Base-by-base conservation (phyloP, 495 filamentous ascomycete genomes). In the Penicillium salamii region DNA sequence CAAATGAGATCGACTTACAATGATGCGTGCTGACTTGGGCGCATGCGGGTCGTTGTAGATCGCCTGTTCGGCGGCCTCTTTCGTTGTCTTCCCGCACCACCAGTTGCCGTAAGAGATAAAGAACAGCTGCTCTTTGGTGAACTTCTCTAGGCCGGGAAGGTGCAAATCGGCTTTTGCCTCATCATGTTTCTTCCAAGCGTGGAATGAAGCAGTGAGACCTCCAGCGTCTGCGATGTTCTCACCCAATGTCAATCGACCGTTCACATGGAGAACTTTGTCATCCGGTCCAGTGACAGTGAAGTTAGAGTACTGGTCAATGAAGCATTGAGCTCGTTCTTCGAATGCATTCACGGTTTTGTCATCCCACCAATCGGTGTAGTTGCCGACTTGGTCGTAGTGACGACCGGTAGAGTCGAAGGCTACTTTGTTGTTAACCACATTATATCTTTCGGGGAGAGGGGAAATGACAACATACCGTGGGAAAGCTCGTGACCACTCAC, bases 161-260 rank as follows among this genome's bases (percentile, higher is more conserved):
- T 73, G 58, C 52, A 76, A 61, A 49, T 84, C 81, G 3, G 81
- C 70, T n/a, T 69, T 72, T 3, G 68, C 58, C 18, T 67, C 72
- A 20, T 76, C 78, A 2, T 73, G 77, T 50, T 75, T 74, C 61
- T 82, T 79, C 87, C 87, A 90, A 1, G 85, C 84, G 8, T 76
- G 72, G 54, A 80, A 90, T 1, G 83, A 73, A 2, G 84, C 84
- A 21, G 74, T 70, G 15, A 91, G 55, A 5, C 87, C 87, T 26
- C 86, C 87, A 1, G 86, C 85, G 62, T 90, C 87, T 3, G 86
- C 84, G 42, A 90, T 86, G 57, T 89, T 89, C 71, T 90, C 87
- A 15, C 83, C 85, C 3, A 88, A 71, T 0, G 87, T 90, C 20
- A 85, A 66, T 15, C 67, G 67, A 28, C 86, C 87, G 50, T 87